These are phyloP conservation scores for Nakazawaea populi DNA, from an alignment of 805 yeast species.

Conservation along the genomic window DNA sequence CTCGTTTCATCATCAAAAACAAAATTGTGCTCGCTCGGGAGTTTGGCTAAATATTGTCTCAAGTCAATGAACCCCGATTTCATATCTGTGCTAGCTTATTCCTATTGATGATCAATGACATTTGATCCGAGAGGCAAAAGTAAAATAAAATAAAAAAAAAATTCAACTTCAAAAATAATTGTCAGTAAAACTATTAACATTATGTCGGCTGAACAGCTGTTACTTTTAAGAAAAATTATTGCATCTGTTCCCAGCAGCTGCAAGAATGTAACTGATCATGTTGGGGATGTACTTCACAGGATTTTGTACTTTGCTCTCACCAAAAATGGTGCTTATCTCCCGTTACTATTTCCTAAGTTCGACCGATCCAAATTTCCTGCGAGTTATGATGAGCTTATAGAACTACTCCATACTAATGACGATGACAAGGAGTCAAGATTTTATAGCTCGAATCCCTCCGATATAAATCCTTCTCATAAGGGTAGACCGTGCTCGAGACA, in stretches of 20 bases:
- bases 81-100: not conserved
- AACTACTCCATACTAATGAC: not conserved
- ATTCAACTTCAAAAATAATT: not conserved
- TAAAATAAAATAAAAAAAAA: not conserved
- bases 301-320: constrained; percentile 28
- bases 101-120: too few relatives aligned
- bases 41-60: constrained; percentile 29
- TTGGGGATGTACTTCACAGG: constrained; percentile 9
- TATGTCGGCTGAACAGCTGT: not conserved
- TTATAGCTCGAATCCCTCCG: not conserved
- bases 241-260: constrained; percentile 4
- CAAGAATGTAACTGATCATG: not conserved
- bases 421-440: not conserved
- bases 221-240: not conserved
- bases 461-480: constrained; percentile 32
- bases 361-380: constrained; percentile 1
- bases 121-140: not conserved
- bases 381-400: not conserved
- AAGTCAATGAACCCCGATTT: constrained; percentile 18
- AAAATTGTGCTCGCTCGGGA: constrained; percentile 30
- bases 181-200: not conserved
- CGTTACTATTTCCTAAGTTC: constrained; percentile 4
- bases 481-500: constrained; percentile 68
- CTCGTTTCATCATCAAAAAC: constrained; percentile 24
- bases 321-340: constrained; percentile 31